These are phyloP conservation scores for Elongisporangium prolatum DNA, from an alignment of 352 stramenopile species.

Conservation along the genomic window DNA sequence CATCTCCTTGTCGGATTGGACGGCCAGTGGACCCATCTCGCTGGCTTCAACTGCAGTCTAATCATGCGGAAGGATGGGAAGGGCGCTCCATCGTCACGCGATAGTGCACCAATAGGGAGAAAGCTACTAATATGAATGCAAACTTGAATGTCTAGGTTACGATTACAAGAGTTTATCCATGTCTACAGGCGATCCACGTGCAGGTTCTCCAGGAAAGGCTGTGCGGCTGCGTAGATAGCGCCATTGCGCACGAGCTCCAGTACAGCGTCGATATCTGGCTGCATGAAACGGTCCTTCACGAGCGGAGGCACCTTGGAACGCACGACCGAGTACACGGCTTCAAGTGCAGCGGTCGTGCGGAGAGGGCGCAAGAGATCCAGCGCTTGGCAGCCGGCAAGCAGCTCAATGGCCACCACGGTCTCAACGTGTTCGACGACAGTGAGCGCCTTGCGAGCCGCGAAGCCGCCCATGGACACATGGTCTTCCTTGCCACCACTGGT, in stretches of 20 bases:
- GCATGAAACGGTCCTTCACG: slow-evolving; percentile 85
- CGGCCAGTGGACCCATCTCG: neutral
- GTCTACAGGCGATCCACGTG: slow-evolving; percentile 37
- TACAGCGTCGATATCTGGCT: slow-evolving; percentile 84
- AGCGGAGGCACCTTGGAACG: slow-evolving; percentile 50
- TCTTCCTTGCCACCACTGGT: slow-evolving; percentile 87
- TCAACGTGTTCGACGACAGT: slow-evolving; percentile 86
- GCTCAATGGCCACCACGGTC: slow-evolving; percentile 84
- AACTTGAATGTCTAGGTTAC: neutral
- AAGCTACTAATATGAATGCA: neutral
- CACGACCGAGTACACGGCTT: slow-evolving; percentile 78
- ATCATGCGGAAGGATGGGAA: neutral
- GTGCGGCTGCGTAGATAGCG: slow-evolving; percentile 49
- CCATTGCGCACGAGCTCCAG: slow-evolving; percentile 74
- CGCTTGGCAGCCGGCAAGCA: slow-evolving; percentile 84
- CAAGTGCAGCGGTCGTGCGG: slow-evolving; percentile 74
- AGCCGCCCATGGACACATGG: slow-evolving; percentile 88
- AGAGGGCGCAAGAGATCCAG: slow-evolving; percentile 81
- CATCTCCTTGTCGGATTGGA: neutral
- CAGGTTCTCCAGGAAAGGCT: slow-evolving; percentile 51
- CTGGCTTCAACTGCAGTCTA: neutral
- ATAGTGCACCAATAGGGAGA: neutral
- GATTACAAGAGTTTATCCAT: neutral
- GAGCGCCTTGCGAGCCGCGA: slow-evolving; percentile 77
- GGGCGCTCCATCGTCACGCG: neutral